Evolutionary conservation across 768 basidiomycete genomes (phyloP), one percentile per base, ranked within the genome.

Genomic region (Tremella yokohamensis): DNA sequence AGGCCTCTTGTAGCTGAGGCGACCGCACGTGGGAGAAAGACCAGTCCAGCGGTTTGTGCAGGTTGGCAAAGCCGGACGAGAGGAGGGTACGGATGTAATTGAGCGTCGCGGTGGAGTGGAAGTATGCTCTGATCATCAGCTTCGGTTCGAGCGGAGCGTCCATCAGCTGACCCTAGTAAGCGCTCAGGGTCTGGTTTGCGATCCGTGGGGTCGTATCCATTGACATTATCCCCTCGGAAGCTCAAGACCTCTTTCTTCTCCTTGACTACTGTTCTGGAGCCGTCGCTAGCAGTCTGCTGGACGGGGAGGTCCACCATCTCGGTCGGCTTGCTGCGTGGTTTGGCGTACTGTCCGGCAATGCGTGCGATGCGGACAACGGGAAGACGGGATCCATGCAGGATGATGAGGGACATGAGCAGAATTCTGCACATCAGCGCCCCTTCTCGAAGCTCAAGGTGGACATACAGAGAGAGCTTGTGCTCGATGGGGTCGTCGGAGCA

Each of bases 151-250:
- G 34, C 8, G 1, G 13, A 4, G 47, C 29, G 22, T 12, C 1
- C 34, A 40, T 48, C 47, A 26, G 24, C 71, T 51, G 65, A 87
- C 90, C 84, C 87, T 11, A 98, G 79, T 8, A 99, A 80, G 18
- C 96, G 83, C 61, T 91, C 86, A 0, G 96, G 94, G 73, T 98
- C 88, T 1, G 96, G 92, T 0, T 81, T 85, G 40, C 96, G 85
- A 63, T 94, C 89, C 52, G 85, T 81, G 1, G 67, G 60, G 40
- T 75, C 83, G 60, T 75, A 86, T 84, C 92, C 90, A 67, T 99
- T 98, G 45, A 99, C 86, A 68, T 94, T 98, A 78, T 99, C 94
- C 13, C 96, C 96, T 65, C 94, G 91, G 69, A 97, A 98, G 74
- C 88, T 93, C 51, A 86, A 77, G 0, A 97, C 87, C 64, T 90